Evolutionary conservation across 177 flowering plant genomes (phyloP).

Genomic region (Vitis hybrid): DNA sequence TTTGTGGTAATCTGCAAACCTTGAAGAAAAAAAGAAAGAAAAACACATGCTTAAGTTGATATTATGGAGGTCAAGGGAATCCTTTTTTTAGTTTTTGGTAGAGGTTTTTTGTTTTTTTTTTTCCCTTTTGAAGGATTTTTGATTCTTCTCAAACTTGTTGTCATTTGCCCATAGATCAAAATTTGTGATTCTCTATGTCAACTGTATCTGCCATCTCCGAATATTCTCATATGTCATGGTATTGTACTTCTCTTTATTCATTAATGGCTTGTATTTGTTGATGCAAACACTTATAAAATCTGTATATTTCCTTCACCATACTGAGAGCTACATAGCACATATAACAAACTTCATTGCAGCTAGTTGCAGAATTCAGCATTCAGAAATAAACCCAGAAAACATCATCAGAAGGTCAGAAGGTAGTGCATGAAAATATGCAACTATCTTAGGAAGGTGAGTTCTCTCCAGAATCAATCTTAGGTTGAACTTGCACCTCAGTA

Average conservation of each 20-base stretch:
- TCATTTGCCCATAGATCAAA: neutral
- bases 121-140: constrained; percentile 7
- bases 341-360: neutral
- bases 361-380: neutral
- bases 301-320: neutral
- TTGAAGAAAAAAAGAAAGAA: constrained; percentile 26
- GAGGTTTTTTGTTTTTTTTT: neutral
- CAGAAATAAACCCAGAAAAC: neutral
- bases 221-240: neutral
- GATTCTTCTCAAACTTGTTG: constrained; percentile 11
- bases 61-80: constrained; percentile 10
- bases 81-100: constrained; percentile 11
- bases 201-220: constrained; percentile 1
- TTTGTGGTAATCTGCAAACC: constrained; percentile 91
- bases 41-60: constrained; percentile 1
- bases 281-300: constrained; percentile 2
- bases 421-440: too few species aligned
- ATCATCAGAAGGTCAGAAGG: neutral
- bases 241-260: neutral
- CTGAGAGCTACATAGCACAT: neutral
- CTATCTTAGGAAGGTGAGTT: too few species aligned
- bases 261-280: constrained; percentile 1
- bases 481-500: too few species aligned
- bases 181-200: neutral
- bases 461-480: too few species aligned